Percentiles rank a stretch among this genome's conserved stretches.
Evolutionary conservation across 2,329 filamentous ascomycete genomes (phyloP).

Genomic region (Colletotrichum sp.): DNA sequence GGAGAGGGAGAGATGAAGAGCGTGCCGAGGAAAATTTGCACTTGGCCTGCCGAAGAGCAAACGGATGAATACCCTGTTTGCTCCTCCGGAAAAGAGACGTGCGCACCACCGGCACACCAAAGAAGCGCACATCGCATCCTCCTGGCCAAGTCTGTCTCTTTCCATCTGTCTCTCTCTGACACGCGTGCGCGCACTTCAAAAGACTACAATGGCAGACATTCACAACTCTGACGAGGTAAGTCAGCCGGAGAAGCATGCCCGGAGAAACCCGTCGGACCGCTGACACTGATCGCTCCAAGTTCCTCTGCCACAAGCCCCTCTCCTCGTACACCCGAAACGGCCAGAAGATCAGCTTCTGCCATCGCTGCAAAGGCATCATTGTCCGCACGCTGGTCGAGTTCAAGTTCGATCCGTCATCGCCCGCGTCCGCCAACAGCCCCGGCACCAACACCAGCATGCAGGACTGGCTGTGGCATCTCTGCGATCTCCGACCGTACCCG

Average conservation of each 20-base stretch:
- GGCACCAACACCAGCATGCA: not conserved
- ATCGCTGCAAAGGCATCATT: not conserved
- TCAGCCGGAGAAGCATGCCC: not conserved
- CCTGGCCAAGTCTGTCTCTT: not conserved
- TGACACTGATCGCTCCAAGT: not conserved
- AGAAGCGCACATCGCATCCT: not conserved
- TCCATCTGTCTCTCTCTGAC: not conserved
- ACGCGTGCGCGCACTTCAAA: not conserved
- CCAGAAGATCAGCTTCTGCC: not conserved
- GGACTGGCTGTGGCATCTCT: not conserved
- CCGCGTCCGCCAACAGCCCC: too few relatives aligned
- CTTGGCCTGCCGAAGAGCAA: not conserved
- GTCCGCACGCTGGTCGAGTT: not conserved
- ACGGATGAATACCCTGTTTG: not conserved
- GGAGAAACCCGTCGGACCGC: not conserved
- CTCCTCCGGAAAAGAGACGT: not conserved
- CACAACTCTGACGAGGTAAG: not conserved
- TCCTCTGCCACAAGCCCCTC: not conserved
- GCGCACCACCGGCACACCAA: not conserved
- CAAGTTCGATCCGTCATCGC: not conserved
- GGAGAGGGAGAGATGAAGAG: not conserved
- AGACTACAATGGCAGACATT: not conserved
- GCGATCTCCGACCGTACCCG: not conserved
- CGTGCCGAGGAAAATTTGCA: not conserved
- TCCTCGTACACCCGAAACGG: not conserved